Evolutionary conservation across 106 monocot genomes (phyloP), one percentile per base, ranked within the genome.

Genomic region (Platanthera guangdongensis): DNA sequence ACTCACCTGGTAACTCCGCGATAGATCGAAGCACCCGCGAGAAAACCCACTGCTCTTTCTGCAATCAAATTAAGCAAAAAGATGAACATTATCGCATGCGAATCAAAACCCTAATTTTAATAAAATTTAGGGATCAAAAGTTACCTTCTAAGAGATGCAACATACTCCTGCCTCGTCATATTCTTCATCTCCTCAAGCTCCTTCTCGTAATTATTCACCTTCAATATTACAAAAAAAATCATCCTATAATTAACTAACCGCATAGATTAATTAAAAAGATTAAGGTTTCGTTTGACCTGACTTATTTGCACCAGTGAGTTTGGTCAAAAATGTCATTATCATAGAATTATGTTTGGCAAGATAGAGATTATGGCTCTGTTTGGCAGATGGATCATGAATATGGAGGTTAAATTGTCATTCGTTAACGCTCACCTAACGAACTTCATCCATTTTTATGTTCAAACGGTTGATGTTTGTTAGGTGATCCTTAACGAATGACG

Each of bases 41-140:
- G 97, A 99, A 65, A 99, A 99, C 63, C 97, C 97, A 85, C 97
- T 99, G 67, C 97, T 99, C 79, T 94, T 99, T 78, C 97, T 99
- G 88, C 70, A 86, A 54, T 50, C 65, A 84, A 55, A 25, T 25
- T 25, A 25, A 59, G 6, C 5, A 28, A 48, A 4, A 47, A 8
- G 1, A 3, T 12, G 28, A 32, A 32, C 4, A 30, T 11, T 30
- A 39, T 65, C 65, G 12, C 25, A 65, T 65, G 9, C 1, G 1
- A 32, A 6, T 65, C 25, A 25, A 25, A 65, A 65, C 11, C 1
- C 6, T 19, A 59, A 13, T 14, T 19, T 19, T 60, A 60, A 8
- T 39, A 39, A 39, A 39, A 39, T 39, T 39, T 39, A 39, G 3
- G 3, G 39, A 39, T 39, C 2, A 4, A 10, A 53, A 8, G 0